These are phyloP conservation scores for Aspergillus fumigatiaffinis DNA, from an alignment of 2,329 filamentous ascomycete genomes.

Conservation along the genomic window DNA sequence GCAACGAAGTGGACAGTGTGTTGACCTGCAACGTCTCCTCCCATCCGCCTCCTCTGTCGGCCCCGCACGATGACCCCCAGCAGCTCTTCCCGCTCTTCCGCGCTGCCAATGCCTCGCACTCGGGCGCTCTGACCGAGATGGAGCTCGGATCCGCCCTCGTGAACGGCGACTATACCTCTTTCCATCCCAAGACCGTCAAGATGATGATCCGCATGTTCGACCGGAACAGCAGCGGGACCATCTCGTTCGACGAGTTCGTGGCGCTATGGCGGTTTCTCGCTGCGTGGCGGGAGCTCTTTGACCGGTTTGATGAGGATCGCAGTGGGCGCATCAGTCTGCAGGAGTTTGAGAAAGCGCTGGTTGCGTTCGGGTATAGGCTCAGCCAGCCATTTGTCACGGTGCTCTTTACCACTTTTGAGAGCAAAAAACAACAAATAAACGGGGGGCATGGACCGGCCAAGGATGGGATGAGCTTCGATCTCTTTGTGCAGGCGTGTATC, in stretches of 20 bases:
- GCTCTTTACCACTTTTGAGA: conserved; percentile 86
- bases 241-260: conserved; percentile 94
- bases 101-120: conserved; percentile 76
- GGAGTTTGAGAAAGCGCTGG: conserved; percentile 86
- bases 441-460: conserved; percentile 22
- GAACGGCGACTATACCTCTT: conserved; percentile 92
- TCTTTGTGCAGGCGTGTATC: conserved; percentile 97
- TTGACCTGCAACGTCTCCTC: too few relatives aligned
- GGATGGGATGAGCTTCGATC: conserved; percentile 80
- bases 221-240: conserved; percentile 79
- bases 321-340: conserved; percentile 79
- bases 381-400: conserved; percentile 78
- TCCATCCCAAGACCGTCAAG: conserved; percentile 87
- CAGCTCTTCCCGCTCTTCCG: conserved; percentile 79
- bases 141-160: conserved; percentile 88
- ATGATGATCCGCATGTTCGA: conserved; percentile 99
- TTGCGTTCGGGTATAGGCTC: conserved; percentile 90
- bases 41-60: conserved; percentile 47
- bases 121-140: conserved; percentile 75
- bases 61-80: conserved; percentile 50
- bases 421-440: conserved; percentile 39
- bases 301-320: conserved; percentile 86
- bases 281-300: conserved; percentile 90
- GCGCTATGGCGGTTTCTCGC: conserved; percentile 94
- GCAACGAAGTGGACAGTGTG: too few relatives aligned